Evolutionary conservation across 179 eudicot species (phyloP), one percentile per base, ranked within the genome.

Genomic region (Silene coronaria): DNA sequence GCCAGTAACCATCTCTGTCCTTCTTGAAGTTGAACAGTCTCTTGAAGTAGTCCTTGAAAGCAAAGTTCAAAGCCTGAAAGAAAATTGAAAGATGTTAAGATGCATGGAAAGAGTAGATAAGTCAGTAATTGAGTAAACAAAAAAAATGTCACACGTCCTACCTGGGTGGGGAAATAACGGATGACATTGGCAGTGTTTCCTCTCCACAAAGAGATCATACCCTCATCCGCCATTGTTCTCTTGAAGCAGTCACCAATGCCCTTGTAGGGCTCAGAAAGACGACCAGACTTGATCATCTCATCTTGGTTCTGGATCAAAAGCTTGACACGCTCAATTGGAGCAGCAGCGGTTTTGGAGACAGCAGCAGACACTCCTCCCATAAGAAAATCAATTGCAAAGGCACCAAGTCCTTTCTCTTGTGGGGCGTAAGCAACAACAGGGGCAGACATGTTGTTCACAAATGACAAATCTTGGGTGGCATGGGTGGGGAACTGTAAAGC

Each of bases 151-250:
- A 21, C 0, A 70, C 10, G 16, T 46, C 60, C 0, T 69, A 87
- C 96, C 93, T 91, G 96, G 71, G 96, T 91, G 48, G 96, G 96
- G 85, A 91, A 91, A 75, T 91, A 91, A 85, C 96, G 90, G 76
- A 91, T 87, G 80, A 91, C 96, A 71, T 91, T 91, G 10, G 96
- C 89, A 60, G 88, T 85, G 89, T 91, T 91, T 71, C 93, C 93
- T 85, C 96, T 89, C 91, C 92, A 91, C 82, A 91, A 77, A 28
- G 96, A 30, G 5, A 38, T 62, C 53, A 86, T 17, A 5, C 96
- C 96, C 73, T 91, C 96, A 0, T 91, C 93, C 27, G 73, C 24
- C 2, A 88, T 82, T 75, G 96, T 91, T 28, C 93, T 83, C 57
- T 42, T 75, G 75, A 91, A 91, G 75, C 93, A 91, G 6, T 91